These are phyloP conservation scores for Carex pumila DNA, from an alignment of 176 grass and related monocot species.

Conservation along the genomic window DNA sequence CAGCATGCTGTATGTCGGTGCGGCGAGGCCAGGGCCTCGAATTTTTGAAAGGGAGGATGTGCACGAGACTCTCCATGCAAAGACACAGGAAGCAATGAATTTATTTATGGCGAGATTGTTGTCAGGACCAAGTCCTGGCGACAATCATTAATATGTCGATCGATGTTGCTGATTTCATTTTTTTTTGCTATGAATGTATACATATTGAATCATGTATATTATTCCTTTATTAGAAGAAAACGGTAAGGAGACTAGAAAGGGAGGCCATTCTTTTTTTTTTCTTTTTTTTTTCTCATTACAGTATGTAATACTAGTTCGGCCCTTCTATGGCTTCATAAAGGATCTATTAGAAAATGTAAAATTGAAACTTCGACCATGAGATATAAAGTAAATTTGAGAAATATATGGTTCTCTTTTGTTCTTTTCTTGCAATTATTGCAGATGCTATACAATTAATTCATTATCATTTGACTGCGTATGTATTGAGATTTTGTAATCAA, in stretches of 20 bases:
- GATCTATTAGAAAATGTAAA: not conserved
- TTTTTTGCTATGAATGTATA: not conserved
- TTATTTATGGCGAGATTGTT: conserved; percentile 4
- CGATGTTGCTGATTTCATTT: not conserved
- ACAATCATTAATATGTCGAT: not conserved
- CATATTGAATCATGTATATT: not conserved
- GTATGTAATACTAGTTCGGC: not conserved
- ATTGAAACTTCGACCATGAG: not conserved
- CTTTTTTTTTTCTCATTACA: not conserved
- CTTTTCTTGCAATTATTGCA: not conserved
- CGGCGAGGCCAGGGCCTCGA: not conserved
- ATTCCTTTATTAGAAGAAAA: not conserved
- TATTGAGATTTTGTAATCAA: not conserved
- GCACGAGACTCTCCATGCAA: not conserved
- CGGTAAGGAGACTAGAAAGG: not conserved
- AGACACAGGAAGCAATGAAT: not conserved
- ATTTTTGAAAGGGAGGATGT: not conserved
- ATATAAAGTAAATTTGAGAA: too few relatives aligned
- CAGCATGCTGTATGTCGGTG: not conserved
- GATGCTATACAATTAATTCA: not conserved
- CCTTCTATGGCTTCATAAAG: not conserved
- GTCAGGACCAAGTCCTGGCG: conserved; percentile 10
- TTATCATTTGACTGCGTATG: not conserved
- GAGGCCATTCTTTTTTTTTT: not conserved
- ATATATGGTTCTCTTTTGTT: too few relatives aligned